Conservation (phyloP, 1,284 basidiomycete species). For the Ustilago bromivora region DNA sequence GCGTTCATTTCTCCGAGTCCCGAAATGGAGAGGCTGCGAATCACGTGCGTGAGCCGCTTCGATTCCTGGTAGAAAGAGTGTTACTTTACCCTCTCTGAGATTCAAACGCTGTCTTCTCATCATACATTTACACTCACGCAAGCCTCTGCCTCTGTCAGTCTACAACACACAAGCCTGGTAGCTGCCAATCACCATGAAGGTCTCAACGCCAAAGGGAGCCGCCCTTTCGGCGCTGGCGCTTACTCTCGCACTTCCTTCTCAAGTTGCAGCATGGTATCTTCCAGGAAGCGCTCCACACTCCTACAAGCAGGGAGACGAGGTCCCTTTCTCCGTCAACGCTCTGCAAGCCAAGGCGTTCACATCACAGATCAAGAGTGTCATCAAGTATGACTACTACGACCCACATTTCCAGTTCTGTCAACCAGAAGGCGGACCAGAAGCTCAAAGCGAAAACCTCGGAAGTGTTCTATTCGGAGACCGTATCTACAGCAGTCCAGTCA, state of each 20-base stretch:
- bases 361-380: slow-evolving; percentile 61
- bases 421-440: slow-evolving; percentile 80
- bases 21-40: neutral
- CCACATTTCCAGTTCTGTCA: slow-evolving; percentile 86
- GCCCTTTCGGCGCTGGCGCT: slow-evolving; percentile 25
- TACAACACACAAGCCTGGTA: neutral
- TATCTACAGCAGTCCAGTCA: slow-evolving; percentile 89
- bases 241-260: slow-evolving; percentile 23
- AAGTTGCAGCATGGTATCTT: slow-evolving; percentile 66
- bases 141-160: neutral
- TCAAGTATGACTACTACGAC: slow-evolving; percentile 81
- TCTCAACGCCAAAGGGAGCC: slow-evolving; percentile 15
- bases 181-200: slow-evolving; percentile 18
- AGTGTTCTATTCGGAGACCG: slow-evolving; percentile 95
- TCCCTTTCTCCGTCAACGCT: slow-evolving; percentile 69
- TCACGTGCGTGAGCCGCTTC: neutral
- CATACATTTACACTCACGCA: neutral
- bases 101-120: neutral
- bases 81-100: neutral
- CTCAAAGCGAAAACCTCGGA: slow-evolving; percentile 88
- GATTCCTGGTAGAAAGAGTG: neutral
- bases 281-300: slow-evolving; percentile 70
- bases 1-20: slow-evolving; percentile 9
- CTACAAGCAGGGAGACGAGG: slow-evolving; percentile 66
- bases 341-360: slow-evolving; percentile 68